These are phyloP conservation scores for Aspergillus oerlinghausenensis DNA, from an alignment of 2,329 filamentous ascomycete species.

Conservation along the genomic window DNA sequence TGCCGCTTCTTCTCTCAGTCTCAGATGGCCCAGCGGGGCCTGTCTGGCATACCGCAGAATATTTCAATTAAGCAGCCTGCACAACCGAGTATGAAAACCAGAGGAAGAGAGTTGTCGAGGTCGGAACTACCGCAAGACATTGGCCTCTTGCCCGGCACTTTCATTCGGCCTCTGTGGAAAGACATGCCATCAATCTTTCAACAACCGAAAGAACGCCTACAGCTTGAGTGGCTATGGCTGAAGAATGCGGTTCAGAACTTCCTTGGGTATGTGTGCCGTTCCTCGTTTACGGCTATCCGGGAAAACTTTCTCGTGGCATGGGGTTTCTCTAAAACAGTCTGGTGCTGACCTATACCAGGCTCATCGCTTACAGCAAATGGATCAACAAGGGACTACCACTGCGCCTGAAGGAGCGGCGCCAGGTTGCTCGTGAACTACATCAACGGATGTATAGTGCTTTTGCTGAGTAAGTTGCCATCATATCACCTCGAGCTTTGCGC, in stretches of 20 bases:
- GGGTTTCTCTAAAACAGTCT: background rate
- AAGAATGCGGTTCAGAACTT: conserved; percentile 33
- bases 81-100: conserved; percentile 37
- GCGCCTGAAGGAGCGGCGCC: conserved; percentile 30
- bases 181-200: conserved; percentile 39
- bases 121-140: conserved; percentile 40
- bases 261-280: conserved; percentile 25
- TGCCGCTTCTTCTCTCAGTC: conserved; percentile 34
- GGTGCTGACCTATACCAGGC: conserved; percentile 18
- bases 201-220: conserved; percentile 31
- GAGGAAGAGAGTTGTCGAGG: conserved; percentile 27
- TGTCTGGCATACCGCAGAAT: conserved; percentile 15
- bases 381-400: conserved; percentile 31
- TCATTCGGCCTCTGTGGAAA: conserved; percentile 35
- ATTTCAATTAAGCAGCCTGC: conserved; percentile 26
- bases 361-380: conserved; percentile 31
- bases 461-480: conserved; percentile 36
- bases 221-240: conserved; percentile 38
- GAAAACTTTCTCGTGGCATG: background rate
- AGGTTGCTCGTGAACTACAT: conserved; percentile 40
- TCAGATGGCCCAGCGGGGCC: conserved; percentile 13
- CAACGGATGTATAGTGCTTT: conserved; percentile 45
- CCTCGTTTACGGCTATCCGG: conserved; percentile 1
- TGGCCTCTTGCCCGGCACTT: conserved; percentile 43
- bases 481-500: conserved; percentile 3